Conservation (phyloP, 495 filamentous ascomycete genomes). For the Jackrogersella minutella region DNA sequence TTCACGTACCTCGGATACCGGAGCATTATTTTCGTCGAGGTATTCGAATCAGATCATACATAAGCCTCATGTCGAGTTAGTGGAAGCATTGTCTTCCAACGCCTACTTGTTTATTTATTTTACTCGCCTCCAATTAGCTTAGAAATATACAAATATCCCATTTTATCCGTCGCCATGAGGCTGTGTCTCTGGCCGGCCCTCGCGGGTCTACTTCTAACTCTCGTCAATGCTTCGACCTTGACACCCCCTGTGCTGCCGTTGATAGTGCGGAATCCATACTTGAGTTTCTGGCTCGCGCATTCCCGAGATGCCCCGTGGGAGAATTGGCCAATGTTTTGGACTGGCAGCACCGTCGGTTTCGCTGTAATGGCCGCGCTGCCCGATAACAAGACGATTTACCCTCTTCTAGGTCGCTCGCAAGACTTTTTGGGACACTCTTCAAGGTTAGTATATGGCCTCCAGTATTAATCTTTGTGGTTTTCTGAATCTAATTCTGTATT, state of each 20-base stretch:
- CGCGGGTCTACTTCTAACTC: conserved; percentile 47
- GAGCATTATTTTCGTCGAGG: conserved; percentile 5
- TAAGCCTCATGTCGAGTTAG: conserved; percentile 21
- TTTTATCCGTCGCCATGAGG: conserved; percentile 35
- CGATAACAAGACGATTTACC: conserved; percentile 75
- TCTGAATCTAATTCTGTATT: conserved; percentile 1
- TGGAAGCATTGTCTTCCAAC: neutral
- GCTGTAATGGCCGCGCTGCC: conserved; percentile 80
- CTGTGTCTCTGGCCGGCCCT: conserved; percentile 39
- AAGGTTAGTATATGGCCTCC: conserved; percentile 49
- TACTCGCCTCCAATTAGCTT: conserved; percentile 26
- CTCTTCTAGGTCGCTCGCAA: conserved; percentile 85
- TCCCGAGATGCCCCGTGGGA: conserved; percentile 87
- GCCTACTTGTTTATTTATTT: neutral
- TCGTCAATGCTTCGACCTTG: conserved; percentile 57
- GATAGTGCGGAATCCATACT: conserved; percentile 89
- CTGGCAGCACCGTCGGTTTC: conserved; percentile 82
- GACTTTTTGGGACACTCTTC: conserved; percentile 68
- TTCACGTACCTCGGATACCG: conserved; percentile 7
- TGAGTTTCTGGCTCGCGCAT: conserved; percentile 85
- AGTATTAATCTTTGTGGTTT: neutral
- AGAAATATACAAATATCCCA: conserved; percentile 27
- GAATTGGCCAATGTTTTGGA: conserved; percentile 96
- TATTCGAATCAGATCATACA: conserved; percentile 13
- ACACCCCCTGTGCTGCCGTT: conserved; percentile 87